Evolutionary conservation across 257 asterid genomes (phyloP).

Genomic region (Cruciata laevipes): DNA sequence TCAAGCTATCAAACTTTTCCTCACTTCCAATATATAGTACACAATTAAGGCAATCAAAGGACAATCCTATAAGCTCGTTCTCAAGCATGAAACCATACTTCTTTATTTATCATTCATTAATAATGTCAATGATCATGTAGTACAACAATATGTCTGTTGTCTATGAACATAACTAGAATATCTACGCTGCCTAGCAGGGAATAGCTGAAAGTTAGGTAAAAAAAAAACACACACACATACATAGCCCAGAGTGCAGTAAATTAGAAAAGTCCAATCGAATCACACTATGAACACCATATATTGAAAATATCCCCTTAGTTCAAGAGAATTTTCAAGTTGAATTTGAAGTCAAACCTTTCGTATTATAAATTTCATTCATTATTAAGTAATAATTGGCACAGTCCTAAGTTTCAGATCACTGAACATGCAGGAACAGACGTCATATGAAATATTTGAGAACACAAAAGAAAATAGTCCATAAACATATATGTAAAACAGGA

Average conservation of each 20-base stretch:
- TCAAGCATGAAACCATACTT: not conserved
- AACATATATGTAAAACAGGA: conserved; percentile 19
- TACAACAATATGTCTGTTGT: not conserved
- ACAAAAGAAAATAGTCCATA: conserved; percentile 2
- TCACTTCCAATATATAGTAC: not conserved
- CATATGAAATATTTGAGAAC: no score
- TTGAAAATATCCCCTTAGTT: not conserved
- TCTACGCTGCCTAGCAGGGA: no score
- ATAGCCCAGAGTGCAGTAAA: not conserved
- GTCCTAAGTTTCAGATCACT: not conserved
- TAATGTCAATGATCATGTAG: not conserved
- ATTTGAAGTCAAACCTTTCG: no score
- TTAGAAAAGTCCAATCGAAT: not conserved
- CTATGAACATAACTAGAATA: not conserved
- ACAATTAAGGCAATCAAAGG: not conserved
- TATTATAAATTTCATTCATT: no score
- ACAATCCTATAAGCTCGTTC: not conserved
- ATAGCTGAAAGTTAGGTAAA: not conserved
- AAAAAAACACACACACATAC: not conserved
- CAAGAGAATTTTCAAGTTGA: not conserved
- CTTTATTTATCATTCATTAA: not conserved
- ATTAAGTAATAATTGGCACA: conserved; percentile 6
- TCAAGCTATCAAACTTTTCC: not conserved
- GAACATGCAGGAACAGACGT: not conserved
- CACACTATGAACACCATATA: not conserved